Evolutionary conservation across 768 basidiomycete genomes (phyloP), one percentile per base, ranked within the genome.

Genomic region (Tylopilus subfusipes): DNA sequence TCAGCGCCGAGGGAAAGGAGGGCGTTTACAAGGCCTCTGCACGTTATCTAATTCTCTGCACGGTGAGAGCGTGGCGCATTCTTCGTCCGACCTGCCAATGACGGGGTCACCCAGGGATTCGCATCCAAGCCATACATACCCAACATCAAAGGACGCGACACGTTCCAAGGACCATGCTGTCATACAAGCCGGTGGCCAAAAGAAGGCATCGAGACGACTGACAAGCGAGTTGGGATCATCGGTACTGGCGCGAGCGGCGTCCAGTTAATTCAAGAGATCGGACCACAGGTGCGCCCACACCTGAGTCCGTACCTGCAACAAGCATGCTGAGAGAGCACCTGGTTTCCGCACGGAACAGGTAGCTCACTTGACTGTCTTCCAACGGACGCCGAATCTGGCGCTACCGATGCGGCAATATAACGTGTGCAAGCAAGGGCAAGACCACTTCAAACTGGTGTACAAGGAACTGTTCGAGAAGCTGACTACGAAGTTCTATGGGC

Each of bases 181-280:
- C 59, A 60, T 18, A 60, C 57, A 4, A 42, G 42, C 13, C 25
- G 42, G 3, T 60, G 59, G 53, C 59, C 42, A 6, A 25, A 42
- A 16, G 21, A 3, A 46, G 59, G 52, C 0, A 54, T 54, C 3
- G 50, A 57, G n/a, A 42, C 19, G 16, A 3, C 21, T 2, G 56
- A 52, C 24, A 61, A 57, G 39, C 52, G 59, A 16, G 55, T 62
- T 2, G 59, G 45, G 0, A n/a, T 62, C 25, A 50, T 61, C 16
- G 60, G 60, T 6, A 62, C 60, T 0, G 59, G 60, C 0, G 55
- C 59, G 2, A 62, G 60, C 4, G 55, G 59, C 2, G 43, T 62
- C 5, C 60, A 61, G 12, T 22, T 57, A 0, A 54, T 57, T 19
- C 52, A 61, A 44, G 60, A 54, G 24, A 36, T 61, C 14, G 60